These are phyloP conservation scores for Dovyalis caffra DNA, from an alignment of 345 rosid species.

Conservation along the genomic window DNA sequence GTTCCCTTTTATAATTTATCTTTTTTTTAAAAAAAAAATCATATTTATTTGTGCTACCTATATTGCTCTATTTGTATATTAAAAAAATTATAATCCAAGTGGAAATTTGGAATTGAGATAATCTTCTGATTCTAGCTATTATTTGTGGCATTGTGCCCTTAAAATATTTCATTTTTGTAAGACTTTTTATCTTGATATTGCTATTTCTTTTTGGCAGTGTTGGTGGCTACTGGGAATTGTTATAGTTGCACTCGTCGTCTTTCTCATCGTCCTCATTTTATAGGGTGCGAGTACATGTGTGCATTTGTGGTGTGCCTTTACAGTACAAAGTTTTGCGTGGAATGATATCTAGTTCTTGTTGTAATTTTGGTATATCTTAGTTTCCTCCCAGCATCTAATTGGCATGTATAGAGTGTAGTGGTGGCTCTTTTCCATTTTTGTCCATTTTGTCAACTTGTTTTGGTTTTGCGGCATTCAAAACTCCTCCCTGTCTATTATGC, in stretches of 20 bases:
- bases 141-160: no score
- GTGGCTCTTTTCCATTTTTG: not conserved
- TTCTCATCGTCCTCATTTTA: conserved; percentile 46
- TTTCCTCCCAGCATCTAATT: not conserved
- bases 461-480: not conserved
- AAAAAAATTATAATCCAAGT: no score
- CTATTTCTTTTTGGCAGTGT: conserved; percentile 46
- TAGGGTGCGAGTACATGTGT: conserved; percentile 17
- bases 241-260: conserved; percentile 39
- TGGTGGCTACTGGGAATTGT: conserved; percentile 65
- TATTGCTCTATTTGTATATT: no score
- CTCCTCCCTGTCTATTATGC: not conserved
- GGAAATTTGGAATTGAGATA: no score
- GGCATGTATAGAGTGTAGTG: conserved; percentile 1
- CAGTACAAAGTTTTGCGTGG: not conserved
- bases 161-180: not conserved
- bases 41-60: no score
- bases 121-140: no score
- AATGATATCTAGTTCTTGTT: not conserved
- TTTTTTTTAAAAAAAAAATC: no score
- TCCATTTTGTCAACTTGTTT: not conserved
- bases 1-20: no score
- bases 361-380: not conserved
- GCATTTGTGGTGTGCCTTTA: conserved; percentile 6
- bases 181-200: not conserved